phyloP scores from a whole-genome alignment of 2,329 filamentous ascomycete genomes.

The Phoma herbarum region DNA sequence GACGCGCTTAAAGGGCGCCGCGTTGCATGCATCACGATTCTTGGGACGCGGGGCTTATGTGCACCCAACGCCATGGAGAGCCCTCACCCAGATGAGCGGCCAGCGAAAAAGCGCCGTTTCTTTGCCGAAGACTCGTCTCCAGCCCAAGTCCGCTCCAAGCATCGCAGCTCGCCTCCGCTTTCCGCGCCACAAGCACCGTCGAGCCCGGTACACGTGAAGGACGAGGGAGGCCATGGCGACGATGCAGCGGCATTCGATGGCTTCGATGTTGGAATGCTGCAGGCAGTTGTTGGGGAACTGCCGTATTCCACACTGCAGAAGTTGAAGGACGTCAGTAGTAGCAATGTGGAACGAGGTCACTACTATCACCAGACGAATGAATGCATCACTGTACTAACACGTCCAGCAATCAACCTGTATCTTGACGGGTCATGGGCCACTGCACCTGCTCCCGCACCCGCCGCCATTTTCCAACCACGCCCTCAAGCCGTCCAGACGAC shows the following conservation, averaged over 20 bases:
- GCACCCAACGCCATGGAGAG: constrained; percentile 43
- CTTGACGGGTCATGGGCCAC: constrained; percentile 70
- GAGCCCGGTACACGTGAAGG: constrained; percentile 17
- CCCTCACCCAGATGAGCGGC: constrained; percentile 60
- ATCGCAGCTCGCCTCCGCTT: constrained; percentile 40
- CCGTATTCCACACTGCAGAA: constrained; percentile 55
- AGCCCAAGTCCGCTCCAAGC: constrained; percentile 25
- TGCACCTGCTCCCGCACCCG: constrained; percentile 21
- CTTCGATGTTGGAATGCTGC: constrained; percentile 66
- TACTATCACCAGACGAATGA: background rate
- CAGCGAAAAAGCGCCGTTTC: constrained; percentile 69
- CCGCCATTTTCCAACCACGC: constrained; percentile 31
- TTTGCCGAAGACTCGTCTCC: constrained; percentile 63
- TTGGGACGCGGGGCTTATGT: background rate
- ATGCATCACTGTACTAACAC: constrained; percentile 17
- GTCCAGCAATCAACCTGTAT: constrained; percentile 68
- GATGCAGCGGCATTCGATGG: constrained; percentile 35
- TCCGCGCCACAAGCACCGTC: constrained; percentile 43
- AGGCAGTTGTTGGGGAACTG: constrained; percentile 66
- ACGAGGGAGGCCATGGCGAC: constrained; percentile 19
- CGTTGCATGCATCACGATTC: background rate
- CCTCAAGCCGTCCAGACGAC: constrained; percentile 33
- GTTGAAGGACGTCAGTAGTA: constrained; percentile 60
- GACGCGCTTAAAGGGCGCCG: constrained; percentile 18
- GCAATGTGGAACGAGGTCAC: constrained; percentile 62